phyloP scores from a whole-genome alignment of 306 rosid genomes.

The Crataegus laevigata region DNA sequence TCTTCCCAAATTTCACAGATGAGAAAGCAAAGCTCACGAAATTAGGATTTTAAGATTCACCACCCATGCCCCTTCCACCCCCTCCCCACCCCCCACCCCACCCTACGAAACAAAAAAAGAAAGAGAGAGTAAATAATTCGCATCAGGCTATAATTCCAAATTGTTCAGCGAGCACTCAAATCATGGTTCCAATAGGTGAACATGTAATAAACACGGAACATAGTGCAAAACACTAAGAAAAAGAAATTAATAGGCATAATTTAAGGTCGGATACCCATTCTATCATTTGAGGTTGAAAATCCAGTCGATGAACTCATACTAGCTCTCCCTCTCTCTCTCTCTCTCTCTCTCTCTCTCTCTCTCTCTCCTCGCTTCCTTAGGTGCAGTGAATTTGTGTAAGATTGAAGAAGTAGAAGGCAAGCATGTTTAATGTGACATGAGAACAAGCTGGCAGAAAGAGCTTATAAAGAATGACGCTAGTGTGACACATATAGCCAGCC shows the following conservation, averaged over 20 bases:
- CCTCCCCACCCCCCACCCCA: neutral
- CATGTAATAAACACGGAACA: neutral
- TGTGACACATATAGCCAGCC: conserved; percentile 4
- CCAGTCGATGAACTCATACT: conserved; percentile 12
- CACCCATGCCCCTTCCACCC: neutral
- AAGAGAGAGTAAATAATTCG: neutral
- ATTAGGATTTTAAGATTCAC: neutral
- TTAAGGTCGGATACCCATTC: conserved; percentile 9
- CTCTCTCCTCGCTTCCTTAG: neutral
- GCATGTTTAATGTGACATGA: conserved; percentile 7
- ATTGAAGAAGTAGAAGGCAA: conserved; percentile 2
- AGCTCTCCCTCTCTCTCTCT: neutral
- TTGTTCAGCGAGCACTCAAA: neutral
- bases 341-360: neutral
- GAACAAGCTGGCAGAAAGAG: conserved; percentile 2
- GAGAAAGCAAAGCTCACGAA: neutral
- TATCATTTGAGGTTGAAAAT: conserved; percentile 4
- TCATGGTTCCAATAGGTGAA: neutral
- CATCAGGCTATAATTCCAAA: neutral
- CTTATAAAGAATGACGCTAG: neutral
- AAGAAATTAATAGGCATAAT: neutral
- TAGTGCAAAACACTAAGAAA: neutral
- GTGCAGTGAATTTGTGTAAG: conserved; percentile 1
- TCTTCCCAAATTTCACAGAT: neutral
- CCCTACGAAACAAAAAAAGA: neutral